phyloP scores from a whole-genome alignment of 208 protist genomes.

The Phytomonas serpens region DNA sequence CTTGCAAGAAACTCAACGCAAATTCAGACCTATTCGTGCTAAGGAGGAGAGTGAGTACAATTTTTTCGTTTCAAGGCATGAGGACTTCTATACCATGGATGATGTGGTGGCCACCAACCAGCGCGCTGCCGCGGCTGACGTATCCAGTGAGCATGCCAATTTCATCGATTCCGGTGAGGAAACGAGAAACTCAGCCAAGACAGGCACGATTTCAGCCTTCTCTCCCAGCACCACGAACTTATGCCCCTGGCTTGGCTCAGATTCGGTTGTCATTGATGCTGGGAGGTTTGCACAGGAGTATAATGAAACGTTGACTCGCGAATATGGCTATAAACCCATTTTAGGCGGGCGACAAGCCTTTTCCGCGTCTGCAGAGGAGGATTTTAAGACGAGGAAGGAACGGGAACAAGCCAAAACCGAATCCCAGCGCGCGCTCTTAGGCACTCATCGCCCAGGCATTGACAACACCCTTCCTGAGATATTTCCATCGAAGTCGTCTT shows the following conservation, averaged over 20 bases:
- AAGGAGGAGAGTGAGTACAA: constrained; percentile 18
- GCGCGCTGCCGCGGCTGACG: neutral
- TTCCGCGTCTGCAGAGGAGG: constrained; percentile 12
- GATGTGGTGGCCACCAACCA: constrained; percentile 23
- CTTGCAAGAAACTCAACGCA: constrained; percentile 12
- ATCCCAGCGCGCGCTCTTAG: neutral
- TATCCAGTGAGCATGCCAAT: neutral
- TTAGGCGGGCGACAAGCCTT: constrained; percentile 25
- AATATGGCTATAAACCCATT: constrained; percentile 68
- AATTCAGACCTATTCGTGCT: constrained; percentile 18
- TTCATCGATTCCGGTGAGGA: neutral
- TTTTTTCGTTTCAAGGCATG: constrained; percentile 25
- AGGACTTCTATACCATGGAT: constrained; percentile 39
- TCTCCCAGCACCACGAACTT: neutral
- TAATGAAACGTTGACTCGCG: constrained; percentile 56
- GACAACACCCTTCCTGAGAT: neutral
- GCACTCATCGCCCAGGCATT: neutral
- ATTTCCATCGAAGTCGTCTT: neutral
- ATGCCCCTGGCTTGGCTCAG: neutral
- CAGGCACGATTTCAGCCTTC: neutral
- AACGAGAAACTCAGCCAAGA: neutral
- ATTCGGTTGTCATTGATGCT: constrained; percentile 56
- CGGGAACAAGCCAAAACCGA: constrained; percentile 2
- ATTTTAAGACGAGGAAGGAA: neutral
- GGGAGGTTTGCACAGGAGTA: constrained; percentile 57